Conservation (phyloP, 192 early-diverging fungal genomes). For the Mortierella hygrophila region DNA sequence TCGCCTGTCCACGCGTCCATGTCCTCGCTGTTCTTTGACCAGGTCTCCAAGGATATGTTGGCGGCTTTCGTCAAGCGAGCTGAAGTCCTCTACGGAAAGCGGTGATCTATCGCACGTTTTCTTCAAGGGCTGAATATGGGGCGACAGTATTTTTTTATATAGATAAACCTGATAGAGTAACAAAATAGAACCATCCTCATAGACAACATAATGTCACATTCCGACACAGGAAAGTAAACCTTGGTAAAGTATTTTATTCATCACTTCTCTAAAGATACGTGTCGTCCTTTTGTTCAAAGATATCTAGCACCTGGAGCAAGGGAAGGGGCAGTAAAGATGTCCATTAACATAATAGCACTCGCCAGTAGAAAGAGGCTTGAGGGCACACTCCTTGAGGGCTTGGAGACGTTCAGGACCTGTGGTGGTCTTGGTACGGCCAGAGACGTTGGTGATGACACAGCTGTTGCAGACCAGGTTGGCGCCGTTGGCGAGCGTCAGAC, state of each 20-base stretch:
- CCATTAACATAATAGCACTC: not conserved
- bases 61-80: slow-evolving; percentile 68
- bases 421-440: not conserved
- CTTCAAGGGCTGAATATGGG: not conserved
- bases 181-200: no score
- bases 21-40: slow-evolving; percentile 83
- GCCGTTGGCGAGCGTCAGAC: not conserved
- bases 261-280: no score
- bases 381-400: not conserved
- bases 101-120: not conserved
- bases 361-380: not conserved
- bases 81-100: slow-evolving; percentile 35
- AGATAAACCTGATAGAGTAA: no score
- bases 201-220: no score
- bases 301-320: not conserved
- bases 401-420: not conserved
- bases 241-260: no score
- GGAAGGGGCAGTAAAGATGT: not conserved
- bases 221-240: no score
- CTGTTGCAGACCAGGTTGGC: not conserved
- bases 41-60: slow-evolving; percentile 81
- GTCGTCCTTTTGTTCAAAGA: no score
- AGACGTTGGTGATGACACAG: not conserved
- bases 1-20: slow-evolving; percentile 84
- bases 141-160: no score